These are phyloP conservation scores for Botrytis hyacinthi DNA, from an alignment of 2,329 filamentous ascomycete genomes.

Conservation along the genomic window DNA sequence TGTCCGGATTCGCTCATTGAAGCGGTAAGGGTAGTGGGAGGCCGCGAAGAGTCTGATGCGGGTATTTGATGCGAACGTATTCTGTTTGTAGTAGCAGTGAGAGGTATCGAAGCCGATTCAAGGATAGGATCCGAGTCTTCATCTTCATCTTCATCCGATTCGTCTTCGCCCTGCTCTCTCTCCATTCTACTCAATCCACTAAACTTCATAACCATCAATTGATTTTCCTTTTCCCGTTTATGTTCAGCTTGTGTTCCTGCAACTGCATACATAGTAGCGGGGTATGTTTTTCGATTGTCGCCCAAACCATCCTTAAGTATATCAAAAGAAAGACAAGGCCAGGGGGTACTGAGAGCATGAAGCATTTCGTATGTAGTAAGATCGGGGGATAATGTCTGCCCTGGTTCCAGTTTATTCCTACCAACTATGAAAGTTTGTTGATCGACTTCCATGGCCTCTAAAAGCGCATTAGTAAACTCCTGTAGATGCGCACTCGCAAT, in stretches of 20 bases:
- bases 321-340: slow-evolving; percentile 97
- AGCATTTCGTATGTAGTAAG: slow-evolving; percentile 97
- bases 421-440: slow-evolving; percentile 95
- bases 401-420: slow-evolving; percentile 83
- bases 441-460: slow-evolving; percentile 87
- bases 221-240: slow-evolving; percentile 76
- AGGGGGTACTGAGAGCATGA: slow-evolving; percentile 88
- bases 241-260: slow-evolving; percentile 89
- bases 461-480: slow-evolving; percentile 28
- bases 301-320: slow-evolving; percentile 83
- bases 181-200: slow-evolving; percentile 89
- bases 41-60: slow-evolving; percentile 64
- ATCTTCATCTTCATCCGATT: slow-evolving; percentile 71
- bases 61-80: slow-evolving; percentile 84
- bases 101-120: slow-evolving; percentile 84
- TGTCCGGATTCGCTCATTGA: slow-evolving; percentile 89
- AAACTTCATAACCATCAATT: slow-evolving; percentile 94
- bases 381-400: slow-evolving; percentile 88
- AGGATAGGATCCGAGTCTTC: slow-evolving; percentile 80
- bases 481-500: slow-evolving; percentile 1
- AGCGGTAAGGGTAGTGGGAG: slow-evolving; percentile 81
- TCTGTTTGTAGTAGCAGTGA: slow-evolving; percentile 87
- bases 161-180: slow-evolving; percentile 61
- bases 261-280: slow-evolving; percentile 91
- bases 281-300: slow-evolving; percentile 87